A percentile compares a stretch with the other conserved stretches of the same genome.
phyloP scores from a whole-genome alignment of 2,329 filamentous ascomycete genomes.

The Cordyceps tenuipes region DNA sequence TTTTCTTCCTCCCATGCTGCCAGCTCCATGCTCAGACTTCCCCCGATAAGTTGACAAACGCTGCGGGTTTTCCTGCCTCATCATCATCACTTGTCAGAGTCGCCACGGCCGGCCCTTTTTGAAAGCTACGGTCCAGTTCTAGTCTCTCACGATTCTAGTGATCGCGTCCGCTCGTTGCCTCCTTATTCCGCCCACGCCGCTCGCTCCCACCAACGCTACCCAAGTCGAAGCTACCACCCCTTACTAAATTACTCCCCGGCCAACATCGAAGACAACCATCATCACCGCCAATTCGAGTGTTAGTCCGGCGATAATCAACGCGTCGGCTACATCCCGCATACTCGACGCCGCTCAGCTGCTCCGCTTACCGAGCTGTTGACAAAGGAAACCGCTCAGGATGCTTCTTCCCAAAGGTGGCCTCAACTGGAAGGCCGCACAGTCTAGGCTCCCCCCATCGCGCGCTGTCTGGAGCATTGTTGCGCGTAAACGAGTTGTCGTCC shows the following conservation, averaged over 20 bases:
- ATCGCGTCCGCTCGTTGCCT: conserved; percentile 10
- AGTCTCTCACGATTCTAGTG: neutral
- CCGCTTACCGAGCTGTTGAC: neutral
- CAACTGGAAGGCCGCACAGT: conserved; percentile 84
- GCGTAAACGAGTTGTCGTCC: conserved; percentile 68
- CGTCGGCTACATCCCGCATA: neutral
- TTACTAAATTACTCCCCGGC: neutral
- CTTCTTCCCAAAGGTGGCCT: conserved; percentile 83
- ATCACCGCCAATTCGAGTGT: neutral
- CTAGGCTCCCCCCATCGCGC: conserved; percentile 68
- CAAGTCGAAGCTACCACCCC: neutral
- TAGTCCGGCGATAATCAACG: neutral
- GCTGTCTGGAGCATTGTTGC: conserved; percentile 63
- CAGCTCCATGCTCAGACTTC: neutral
- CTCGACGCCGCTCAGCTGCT: neutral
- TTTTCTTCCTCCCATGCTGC: conserved; percentile 9
- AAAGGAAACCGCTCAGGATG: conserved; percentile 48
- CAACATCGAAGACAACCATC: neutral
- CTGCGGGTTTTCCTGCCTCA: conserved; percentile 2
- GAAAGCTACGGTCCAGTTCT: neutral
- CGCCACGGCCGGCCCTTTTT: neutral
- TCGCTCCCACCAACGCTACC: neutral
- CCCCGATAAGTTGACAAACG: conserved; percentile 3
- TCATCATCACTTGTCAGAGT: neutral
- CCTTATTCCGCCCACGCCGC: neutral